These are phyloP conservation scores for Hydnomerulius pinastri DNA, from an alignment of 768 basidiomycete genomes.

Conservation along the genomic window DNA sequence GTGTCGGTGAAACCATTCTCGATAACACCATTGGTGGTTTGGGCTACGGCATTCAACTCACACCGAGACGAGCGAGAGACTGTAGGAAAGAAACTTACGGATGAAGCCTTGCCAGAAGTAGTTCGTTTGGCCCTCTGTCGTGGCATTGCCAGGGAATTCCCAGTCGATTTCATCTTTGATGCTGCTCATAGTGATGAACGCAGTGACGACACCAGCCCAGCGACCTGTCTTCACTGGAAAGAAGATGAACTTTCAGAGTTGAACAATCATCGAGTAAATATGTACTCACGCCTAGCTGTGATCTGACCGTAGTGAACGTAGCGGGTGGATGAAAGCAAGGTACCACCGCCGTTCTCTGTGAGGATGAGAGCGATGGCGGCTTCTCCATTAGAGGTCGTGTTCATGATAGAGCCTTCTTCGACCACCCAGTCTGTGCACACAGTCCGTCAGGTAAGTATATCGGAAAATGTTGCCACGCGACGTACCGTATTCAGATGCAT, in stretches of 20 bases:
- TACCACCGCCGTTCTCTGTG: slow-evolving; percentile 73
- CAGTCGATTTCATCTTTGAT: slow-evolving; percentile 88
- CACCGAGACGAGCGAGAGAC: neutral
- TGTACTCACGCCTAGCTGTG: slow-evolving; percentile 54
- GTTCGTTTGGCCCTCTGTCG: slow-evolving; percentile 73
- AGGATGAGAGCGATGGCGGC: slow-evolving; percentile 71
- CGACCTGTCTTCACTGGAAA: slow-evolving; percentile 70
- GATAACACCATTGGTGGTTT: slow-evolving; percentile 50
- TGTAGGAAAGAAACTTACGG: slow-evolving; percentile 42
- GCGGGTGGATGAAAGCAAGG: slow-evolving; percentile 73
- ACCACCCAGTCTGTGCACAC: slow-evolving; percentile 63
- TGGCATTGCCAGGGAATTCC: slow-evolving; percentile 73
- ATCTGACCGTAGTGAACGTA: slow-evolving; percentile 83
- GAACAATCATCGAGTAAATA: neutral
- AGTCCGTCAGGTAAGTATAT: neutral
- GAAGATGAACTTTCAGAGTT: neutral
- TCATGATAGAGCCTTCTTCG: slow-evolving; percentile 65
- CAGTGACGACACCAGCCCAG: slow-evolving; percentile 81
- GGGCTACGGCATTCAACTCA: slow-evolving; percentile 32
- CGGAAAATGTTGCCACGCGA: neutral
- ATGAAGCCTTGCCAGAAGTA: slow-evolving; percentile 77
- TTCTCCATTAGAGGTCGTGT: slow-evolving; percentile 54
- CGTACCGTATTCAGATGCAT: slow-evolving; percentile 66
- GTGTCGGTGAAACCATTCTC: slow-evolving; percentile 59
- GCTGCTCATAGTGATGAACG: slow-evolving; percentile 83